A percentile compares a stretch with the other conserved stretches of the same genome.
Evolutionary conservation across 257 asterid genomes (phyloP).

Genomic region (Craterostigma plantagineum): DNA sequence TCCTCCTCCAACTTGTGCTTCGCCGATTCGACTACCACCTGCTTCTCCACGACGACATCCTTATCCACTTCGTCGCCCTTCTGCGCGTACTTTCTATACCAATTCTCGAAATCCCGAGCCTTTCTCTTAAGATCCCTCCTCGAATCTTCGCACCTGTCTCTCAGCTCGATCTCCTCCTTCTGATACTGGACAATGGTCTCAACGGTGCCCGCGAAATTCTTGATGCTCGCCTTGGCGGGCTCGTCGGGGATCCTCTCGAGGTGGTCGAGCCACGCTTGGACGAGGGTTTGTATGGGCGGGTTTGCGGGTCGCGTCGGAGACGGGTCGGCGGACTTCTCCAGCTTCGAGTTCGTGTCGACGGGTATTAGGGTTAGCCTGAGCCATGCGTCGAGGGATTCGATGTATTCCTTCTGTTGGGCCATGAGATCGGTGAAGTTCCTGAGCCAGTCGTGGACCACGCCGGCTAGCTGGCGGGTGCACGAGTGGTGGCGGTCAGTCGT

Average conservation of each 20-base stretch:
- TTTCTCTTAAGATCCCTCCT: constrained; percentile 48
- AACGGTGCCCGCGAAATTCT: constrained; percentile 56
- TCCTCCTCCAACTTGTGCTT: constrained; percentile 47
- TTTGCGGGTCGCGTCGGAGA: constrained; percentile 61
- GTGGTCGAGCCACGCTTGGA: constrained; percentile 55
- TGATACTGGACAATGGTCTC: constrained; percentile 52
- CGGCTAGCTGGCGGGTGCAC: constrained; percentile 60
- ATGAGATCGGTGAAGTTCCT: constrained; percentile 51
- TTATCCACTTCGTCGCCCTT: constrained; percentile 47
- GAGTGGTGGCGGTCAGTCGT: constrained; percentile 82
- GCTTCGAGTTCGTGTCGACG: constrained; percentile 66
- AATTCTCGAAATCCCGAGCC: constrained; percentile 50
- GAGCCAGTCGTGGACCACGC: constrained; percentile 70
- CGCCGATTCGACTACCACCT: constrained; percentile 32
- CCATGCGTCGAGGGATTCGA: constrained; percentile 56
- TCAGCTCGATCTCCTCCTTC: constrained; percentile 62
- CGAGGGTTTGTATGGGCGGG: constrained; percentile 50
- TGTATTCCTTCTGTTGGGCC: constrained; percentile 52
- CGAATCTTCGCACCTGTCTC: constrained; percentile 46
- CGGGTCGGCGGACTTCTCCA: no score
- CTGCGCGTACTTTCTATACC: constrained; percentile 60
- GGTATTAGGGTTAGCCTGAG: constrained; percentile 76
- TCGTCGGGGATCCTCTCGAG: constrained; percentile 74
- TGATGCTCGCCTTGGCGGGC: constrained; percentile 49
- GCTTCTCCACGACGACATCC: constrained; percentile 28